Conservation (phyloP, 331 rosid species). For the Prunus yedoensis region DNA sequence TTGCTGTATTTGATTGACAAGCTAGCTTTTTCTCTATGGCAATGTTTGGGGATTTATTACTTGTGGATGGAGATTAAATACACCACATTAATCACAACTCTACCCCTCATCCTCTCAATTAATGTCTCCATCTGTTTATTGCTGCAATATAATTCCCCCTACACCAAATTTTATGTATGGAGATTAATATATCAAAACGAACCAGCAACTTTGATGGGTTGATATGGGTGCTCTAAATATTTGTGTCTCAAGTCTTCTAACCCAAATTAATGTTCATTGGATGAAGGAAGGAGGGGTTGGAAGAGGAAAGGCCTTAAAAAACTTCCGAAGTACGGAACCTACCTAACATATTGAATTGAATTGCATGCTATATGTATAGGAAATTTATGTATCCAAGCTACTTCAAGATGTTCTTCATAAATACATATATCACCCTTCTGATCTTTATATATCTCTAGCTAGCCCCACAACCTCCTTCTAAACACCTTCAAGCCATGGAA, state of each 20-base stretch:
- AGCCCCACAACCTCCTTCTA: not conserved
- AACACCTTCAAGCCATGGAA: slow-evolving; percentile 35
- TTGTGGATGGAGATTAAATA: too few relatives aligned
- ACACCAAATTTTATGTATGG: too few relatives aligned
- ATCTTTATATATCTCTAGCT: not conserved
- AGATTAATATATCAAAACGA: too few relatives aligned
- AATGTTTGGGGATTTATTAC: too few relatives aligned
- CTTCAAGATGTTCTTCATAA: not conserved
- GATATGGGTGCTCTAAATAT: not conserved
- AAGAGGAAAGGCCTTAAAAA: not conserved
- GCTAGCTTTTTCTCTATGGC: too few relatives aligned
- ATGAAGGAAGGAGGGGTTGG: slow-evolving; percentile 8
- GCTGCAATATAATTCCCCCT: not conserved
- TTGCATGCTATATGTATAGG: too few relatives aligned
- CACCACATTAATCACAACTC: not conserved
- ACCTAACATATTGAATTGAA: not conserved
- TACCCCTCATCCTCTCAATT: not conserved
- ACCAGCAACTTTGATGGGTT: too few relatives aligned
- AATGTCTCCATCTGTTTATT: not conserved
- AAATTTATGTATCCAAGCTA: too few relatives aligned
- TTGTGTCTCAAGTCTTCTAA: not conserved
- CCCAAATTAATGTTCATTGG: not conserved
- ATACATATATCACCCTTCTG: not conserved
- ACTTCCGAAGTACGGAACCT: not conserved
- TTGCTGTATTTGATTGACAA: too few relatives aligned